Evolutionary conservation across 106 monocot genomes (phyloP).

Genomic region (Cymbidium sinense): DNA sequence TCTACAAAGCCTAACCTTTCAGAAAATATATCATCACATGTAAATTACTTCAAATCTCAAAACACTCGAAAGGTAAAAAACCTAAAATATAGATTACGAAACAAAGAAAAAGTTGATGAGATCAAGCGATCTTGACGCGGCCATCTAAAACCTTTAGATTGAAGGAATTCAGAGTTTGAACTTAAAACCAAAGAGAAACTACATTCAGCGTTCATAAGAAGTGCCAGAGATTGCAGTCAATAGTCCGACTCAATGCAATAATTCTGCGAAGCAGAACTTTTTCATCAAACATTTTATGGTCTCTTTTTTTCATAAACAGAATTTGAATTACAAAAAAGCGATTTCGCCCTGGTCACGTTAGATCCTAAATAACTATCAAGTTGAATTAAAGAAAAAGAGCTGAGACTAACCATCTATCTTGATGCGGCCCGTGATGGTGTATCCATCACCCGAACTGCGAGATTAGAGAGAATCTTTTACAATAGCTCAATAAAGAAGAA

Average conservation of each 20-base stretch:
- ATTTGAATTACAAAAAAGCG: neutral
- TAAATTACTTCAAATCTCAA: no score
- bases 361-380: neutral
- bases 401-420: conserved; percentile 37
- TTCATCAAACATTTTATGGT: neutral
- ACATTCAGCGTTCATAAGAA: no score
- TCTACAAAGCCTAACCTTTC: no score
- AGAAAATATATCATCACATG: no score
- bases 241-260: neutral
- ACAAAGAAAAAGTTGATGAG: no score
- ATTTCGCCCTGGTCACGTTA: neutral
- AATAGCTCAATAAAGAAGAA: neutral
- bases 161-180: neutral
- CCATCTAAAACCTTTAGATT: neutral
- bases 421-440: conserved; percentile 52
- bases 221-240: no score
- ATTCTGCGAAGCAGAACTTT: neutral
- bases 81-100: no score
- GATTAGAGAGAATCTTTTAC: neutral
- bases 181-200: neutral
- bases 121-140: no score
- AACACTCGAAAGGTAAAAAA: no score
- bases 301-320: neutral
- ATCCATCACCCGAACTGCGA: conserved; percentile 43
- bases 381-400: neutral